Base-by-base conservation (phyloP, 78 protist genomes). In the Polysphondylium violaceum region DNA sequence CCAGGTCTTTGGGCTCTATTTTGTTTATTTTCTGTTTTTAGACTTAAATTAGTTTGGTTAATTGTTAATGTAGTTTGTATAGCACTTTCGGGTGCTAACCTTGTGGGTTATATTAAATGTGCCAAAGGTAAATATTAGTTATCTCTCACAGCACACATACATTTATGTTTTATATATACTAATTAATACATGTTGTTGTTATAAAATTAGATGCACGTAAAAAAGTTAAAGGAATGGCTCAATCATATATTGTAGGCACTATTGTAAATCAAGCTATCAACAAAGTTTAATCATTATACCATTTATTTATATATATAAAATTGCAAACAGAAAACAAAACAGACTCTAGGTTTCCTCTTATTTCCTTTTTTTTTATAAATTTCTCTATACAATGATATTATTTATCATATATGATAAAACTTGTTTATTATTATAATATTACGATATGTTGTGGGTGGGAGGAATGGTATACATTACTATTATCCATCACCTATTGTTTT, bases 41-140 rank as follows among this genome's bases (percentile, higher is more conserved):
- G 38, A 8, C 29, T 69, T 9, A 59, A 41, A 23, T 69, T 83
- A 43, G 65, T 63, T 27, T 94, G 94, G 94, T 44, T 94, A 38
- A 35, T 93, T 23, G 86, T 94, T 7, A 73, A 51, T 50, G n/a
- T 71, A 16, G 93, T 94, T n/a, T 95, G 94, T 31, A 19, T 96
- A 3, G n/a, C 73, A 21, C 88, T 96, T n/a, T 40, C 86, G 29
- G 67, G 27, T 59, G 77, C 89, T 41, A 95, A 96, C 33, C 86
- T 91, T 4, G 4, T 79, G 0, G 97, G 98, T 7, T 96, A 96
- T 86, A 87, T 92, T 17, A 83, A 87, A 76, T 94, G 96, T 65
- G 71, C 91, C 0, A 83, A 83, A 83, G 89, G 89, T 81, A 81
- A 60, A 23, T 36, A 29, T 25, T 0, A 2, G 1, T 25, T n/a